phyloP scores from a whole-genome alignment of 1,284 basidiomycete species.

The Volvariella surrecta region DNA sequence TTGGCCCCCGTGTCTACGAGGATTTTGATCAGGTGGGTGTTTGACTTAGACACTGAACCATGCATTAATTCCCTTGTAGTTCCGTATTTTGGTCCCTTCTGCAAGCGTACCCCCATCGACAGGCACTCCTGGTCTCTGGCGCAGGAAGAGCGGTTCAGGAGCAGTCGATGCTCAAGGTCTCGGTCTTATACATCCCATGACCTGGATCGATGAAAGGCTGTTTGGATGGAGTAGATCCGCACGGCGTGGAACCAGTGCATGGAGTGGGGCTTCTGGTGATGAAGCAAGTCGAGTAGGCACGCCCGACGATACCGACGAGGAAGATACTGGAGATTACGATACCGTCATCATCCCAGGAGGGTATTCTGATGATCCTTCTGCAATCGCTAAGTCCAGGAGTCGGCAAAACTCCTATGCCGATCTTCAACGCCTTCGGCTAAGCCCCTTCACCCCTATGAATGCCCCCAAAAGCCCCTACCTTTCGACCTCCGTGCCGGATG shows the following conservation, averaged over 20 bases:
- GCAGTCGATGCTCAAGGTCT: slow-evolving; percentile 76
- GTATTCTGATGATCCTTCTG: slow-evolving; percentile 9
- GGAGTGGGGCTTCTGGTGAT: slow-evolving; percentile 52
- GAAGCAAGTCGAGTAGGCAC: slow-evolving; percentile 59
- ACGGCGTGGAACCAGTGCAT: slow-evolving; percentile 65
- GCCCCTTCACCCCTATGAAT: slow-evolving; percentile 16
- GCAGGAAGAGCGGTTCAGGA: slow-evolving; percentile 65
- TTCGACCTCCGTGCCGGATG: slow-evolving; percentile 8
- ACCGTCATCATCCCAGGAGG: slow-evolving; percentile 39
- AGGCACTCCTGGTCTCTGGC: slow-evolving; percentile 60
- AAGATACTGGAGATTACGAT: slow-evolving; percentile 76
- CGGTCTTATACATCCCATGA: slow-evolving; percentile 79
- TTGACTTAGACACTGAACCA: background rate
- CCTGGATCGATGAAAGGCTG: slow-evolving; percentile 88
- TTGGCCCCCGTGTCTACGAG: slow-evolving; percentile 82
- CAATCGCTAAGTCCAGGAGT: slow-evolving; percentile 55
- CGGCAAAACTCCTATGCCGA: slow-evolving; percentile 72
- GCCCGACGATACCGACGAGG: slow-evolving; percentile 66
- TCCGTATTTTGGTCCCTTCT: slow-evolving; percentile 78
- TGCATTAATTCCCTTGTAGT: slow-evolving; percentile 29
- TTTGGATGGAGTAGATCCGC: slow-evolving; percentile 87
- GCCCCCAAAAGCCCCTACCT: slow-evolving; percentile 13
- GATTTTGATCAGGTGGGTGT: slow-evolving; percentile 75
- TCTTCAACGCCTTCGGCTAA: slow-evolving; percentile 57
- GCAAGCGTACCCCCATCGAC: slow-evolving; percentile 74